These are phyloP conservation scores for Nicotiana rustica DNA, from an alignment of 305 asterid genomes.

Conservation along the genomic window DNA sequence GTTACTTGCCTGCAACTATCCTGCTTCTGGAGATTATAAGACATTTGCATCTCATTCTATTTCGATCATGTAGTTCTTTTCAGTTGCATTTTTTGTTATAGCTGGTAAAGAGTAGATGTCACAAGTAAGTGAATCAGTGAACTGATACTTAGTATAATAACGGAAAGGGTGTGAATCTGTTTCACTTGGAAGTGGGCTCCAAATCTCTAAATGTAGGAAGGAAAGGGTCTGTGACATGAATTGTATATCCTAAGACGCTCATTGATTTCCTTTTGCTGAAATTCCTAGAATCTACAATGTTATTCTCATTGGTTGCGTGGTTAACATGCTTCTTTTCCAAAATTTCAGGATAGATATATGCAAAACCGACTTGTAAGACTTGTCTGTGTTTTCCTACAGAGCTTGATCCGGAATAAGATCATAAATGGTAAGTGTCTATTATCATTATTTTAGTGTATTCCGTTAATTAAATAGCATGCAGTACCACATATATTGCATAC, in stretches of 20 bases:
- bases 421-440: constrained; percentile 72
- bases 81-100: not conserved
- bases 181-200: not conserved
- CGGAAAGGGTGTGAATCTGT: constrained; percentile 7
- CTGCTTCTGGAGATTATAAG: constrained; percentile 12
- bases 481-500: not conserved
- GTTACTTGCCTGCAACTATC: constrained; percentile 19
- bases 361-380: constrained; percentile 96
- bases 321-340: constrained; percentile 9
- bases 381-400: constrained; percentile 94
- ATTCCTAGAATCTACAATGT: constrained; percentile 23
- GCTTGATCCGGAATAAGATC: constrained; percentile 91
- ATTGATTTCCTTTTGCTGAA: constrained; percentile 8
- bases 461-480: not conserved
- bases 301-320: not conserved
- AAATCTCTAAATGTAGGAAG: constrained; percentile 18
- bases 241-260: not conserved
- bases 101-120: not conserved
- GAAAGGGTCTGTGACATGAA: not conserved
- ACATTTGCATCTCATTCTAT: constrained; percentile 15
- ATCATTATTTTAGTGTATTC: constrained; percentile 4
- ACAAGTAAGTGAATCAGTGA: not conserved
- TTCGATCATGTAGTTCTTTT: not conserved
- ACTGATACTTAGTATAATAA: not conserved
- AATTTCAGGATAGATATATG: constrained; percentile 91